phyloP scores from a whole-genome alignment of 225 moss, liverwort and hornwort genomes.

The Marchantia paleacea region DNA sequence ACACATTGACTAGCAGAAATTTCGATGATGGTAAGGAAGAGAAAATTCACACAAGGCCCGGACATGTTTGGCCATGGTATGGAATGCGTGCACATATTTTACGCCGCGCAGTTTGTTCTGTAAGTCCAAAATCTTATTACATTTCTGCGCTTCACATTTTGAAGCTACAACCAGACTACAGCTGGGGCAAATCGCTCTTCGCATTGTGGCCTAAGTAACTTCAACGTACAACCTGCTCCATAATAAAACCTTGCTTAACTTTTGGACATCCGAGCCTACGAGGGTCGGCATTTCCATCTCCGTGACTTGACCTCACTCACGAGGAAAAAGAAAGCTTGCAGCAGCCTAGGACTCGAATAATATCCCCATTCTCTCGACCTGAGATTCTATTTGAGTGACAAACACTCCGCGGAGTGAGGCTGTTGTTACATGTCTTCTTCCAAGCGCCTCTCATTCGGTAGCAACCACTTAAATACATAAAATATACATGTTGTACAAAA shows the following conservation, averaged over 20 bases:
- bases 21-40: no score
- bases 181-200: not conserved
- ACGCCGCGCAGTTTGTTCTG: not conserved
- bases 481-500: constrained; percentile 4
- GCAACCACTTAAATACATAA: not conserved
- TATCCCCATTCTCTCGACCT: not conserved
- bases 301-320: not conserved
- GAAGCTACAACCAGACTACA: not conserved
- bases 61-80: no score
- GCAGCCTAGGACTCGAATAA: not conserved
- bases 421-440: not conserved
- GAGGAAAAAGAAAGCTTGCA: not conserved
- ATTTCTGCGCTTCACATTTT: not conserved
- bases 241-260: not conserved
- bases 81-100: no score
- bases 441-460: not conserved
- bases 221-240: not conserved
- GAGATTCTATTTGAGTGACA: not conserved
- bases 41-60: no score
- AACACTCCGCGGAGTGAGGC: not conserved
- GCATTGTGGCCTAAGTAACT: not conserved
- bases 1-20: no score
- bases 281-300: not conserved
- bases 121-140: not conserved
- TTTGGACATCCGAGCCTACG: not conserved